Base-by-base conservation (phyloP, 768 basidiomycete genomes). In the Hysterangium stoloniferum region DNA sequence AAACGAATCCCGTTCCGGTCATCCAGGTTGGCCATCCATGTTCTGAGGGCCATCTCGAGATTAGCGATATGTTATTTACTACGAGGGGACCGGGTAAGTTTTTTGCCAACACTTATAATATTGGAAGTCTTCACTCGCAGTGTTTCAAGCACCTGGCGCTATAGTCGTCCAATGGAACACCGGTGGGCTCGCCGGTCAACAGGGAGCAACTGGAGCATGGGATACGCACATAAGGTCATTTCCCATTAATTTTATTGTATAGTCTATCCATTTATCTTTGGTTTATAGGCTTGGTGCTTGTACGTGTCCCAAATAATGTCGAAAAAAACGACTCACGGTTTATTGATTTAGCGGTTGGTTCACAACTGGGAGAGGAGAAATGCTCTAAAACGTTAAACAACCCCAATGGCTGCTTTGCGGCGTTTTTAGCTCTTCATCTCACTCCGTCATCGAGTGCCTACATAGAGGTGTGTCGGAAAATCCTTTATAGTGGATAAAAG, bases 341-440 rank as follows among this genome's bases (percentile, higher is more conserved):
- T 4, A 11, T n/a, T 19, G 13, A 2, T 38, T 13, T 29, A 51
- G 49, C 49, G 22, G 28, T 33, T 17, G 49, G 49, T 15, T 51
- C 49, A 29, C 49, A 33, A 42, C 58, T 52, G 66, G 43, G 61
- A 63, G 47, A 52, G 4, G 46, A 60, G 7, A 58, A 72, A 48
- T 75, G 74, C 55, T 61, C 65, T 1, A 54, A 27, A 59, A 58
- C 69, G n/a, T 58, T 64, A 7, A 29, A 40, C 19, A 28, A 32
- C 17, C 50, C 38, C 6, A 45, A 46, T 13, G 48, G 48, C 9
- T 88, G 87, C 58, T 72, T 70, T 22, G 81, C 81, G 17, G 79
- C 83, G 4, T 89, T 82, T 68, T 60, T 88, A 52, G 77, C 63
- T 12, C 60, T 89, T 19, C 82, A 89, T 57, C 62, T 90, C 24